phyloP scores from a whole-genome alignment of 208 protist genomes.

The Endotrypanum monterogeii region DNA sequence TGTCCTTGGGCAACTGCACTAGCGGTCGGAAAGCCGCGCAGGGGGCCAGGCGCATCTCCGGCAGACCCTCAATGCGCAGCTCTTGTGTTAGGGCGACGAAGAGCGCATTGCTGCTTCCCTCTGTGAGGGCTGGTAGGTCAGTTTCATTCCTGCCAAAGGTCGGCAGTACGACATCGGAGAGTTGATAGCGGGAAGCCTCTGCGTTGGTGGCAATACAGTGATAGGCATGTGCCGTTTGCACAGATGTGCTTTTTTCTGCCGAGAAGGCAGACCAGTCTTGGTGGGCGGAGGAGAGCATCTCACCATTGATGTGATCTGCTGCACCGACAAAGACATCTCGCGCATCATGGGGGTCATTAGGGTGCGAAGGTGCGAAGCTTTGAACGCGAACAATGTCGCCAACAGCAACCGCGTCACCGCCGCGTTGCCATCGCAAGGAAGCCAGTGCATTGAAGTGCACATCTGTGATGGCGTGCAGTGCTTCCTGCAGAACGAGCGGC shows the following conservation, averaged over 20 bases:
- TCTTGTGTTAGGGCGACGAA: constrained; percentile 44
- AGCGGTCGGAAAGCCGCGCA: constrained; percentile 61
- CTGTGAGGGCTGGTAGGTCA: constrained; percentile 6
- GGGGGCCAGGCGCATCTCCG: constrained; percentile 54
- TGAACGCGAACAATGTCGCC: constrained; percentile 63
- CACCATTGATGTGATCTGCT: constrained; percentile 70
- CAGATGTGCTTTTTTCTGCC: not conserved
- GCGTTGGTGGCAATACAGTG: constrained; percentile 30
- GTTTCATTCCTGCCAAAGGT: constrained; percentile 37
- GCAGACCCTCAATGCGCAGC: constrained; percentile 57
- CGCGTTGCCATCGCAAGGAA: constrained; percentile 63
- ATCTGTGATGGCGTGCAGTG: constrained; percentile 65
- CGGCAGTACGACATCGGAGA: constrained; percentile 75
- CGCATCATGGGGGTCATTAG: not conserved
- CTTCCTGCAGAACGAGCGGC: constrained; percentile 64
- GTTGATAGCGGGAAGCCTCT: constrained; percentile 47
- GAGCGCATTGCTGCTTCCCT: constrained; percentile 9
- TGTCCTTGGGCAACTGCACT: constrained; percentile 35
- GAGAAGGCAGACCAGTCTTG: constrained; percentile 45
- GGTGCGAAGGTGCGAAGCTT: not conserved
- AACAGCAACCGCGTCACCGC: constrained; percentile 38
- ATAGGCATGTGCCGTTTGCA: not conserved
- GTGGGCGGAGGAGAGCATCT: constrained; percentile 51
- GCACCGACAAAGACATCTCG: constrained; percentile 63
- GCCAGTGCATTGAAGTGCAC: constrained; percentile 85